Evolutionary conservation across 306 rosid species (phyloP).

Genomic region (Ziziphus jujuba): DNA sequence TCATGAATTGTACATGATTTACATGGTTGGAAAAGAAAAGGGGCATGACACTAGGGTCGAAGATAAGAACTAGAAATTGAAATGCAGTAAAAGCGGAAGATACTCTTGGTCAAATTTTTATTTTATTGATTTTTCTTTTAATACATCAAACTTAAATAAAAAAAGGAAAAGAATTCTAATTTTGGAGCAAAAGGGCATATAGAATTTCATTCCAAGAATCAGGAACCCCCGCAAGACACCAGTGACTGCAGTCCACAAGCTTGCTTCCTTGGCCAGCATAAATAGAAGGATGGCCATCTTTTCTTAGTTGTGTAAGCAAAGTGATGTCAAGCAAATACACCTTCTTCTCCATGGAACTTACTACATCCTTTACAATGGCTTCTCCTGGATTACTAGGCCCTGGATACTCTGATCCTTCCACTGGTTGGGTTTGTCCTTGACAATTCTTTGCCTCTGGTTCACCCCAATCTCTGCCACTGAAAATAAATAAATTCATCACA

Average conservation of each 20-base stretch:
- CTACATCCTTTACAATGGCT: constrained; percentile 44
- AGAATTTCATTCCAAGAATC: constrained; percentile 76
- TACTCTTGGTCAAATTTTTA: too few species aligned
- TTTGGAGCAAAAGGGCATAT: constrained; percentile 44
- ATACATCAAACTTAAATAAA: too few species aligned
- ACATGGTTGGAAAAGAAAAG: too few species aligned
- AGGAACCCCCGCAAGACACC: constrained; percentile 78
- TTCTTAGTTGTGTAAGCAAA: constrained; percentile 59
- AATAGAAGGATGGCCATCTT: constrained; percentile 73
- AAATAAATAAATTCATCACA: not conserved
- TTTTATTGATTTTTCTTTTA: too few species aligned
- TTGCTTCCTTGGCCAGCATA: constrained; percentile 40
- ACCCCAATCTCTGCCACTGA: constrained; percentile 31
- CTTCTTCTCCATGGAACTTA: constrained; percentile 31
- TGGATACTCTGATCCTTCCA: constrained; percentile 38
- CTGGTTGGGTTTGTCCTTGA: constrained; percentile 34
- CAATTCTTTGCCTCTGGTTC: constrained; percentile 38
- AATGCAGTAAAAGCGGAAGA: too few species aligned
- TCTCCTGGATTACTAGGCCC: constrained; percentile 41
- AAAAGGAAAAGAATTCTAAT: too few species aligned
- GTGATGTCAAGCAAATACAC: constrained; percentile 61
- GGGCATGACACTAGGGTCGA: too few species aligned
- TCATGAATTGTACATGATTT: too few species aligned
- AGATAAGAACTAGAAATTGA: too few species aligned
- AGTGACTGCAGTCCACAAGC: constrained; percentile 60